These are phyloP conservation scores for Colletotrichum incanum DNA, from an alignment of 2,329 filamentous ascomycete genomes.

Conservation along the genomic window DNA sequence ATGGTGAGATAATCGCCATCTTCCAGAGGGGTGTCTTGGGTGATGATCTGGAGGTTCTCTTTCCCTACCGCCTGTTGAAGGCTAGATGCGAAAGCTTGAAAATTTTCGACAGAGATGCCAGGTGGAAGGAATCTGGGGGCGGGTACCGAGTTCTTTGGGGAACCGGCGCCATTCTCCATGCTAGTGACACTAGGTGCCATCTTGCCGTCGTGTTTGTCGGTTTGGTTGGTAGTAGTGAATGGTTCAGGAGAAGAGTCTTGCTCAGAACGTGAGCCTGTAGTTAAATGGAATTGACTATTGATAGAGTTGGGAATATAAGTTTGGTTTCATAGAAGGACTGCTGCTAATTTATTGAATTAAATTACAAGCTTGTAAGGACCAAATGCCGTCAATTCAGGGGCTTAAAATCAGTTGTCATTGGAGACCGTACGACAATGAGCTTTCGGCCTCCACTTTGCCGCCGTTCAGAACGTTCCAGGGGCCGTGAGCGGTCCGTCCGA, in stretches of 20 bases:
- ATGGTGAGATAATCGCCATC: slow-evolving; percentile 36
- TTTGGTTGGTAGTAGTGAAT: not conserved
- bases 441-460: slow-evolving; percentile 3
- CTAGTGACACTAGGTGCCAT: slow-evolving; percentile 29
- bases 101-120: slow-evolving; percentile 13
- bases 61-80: slow-evolving; percentile 25
- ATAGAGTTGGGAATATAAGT: not conserved
- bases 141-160: slow-evolving; percentile 7
- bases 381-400: not conserved
- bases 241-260: not conserved
- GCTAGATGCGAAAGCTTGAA: slow-evolving; percentile 24
- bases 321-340: not conserved
- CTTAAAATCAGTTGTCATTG: slow-evolving; percentile 10
- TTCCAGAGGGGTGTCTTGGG: slow-evolving; percentile 15
- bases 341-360: slow-evolving; percentile 16
- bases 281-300: not conserved
- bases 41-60: slow-evolving; percentile 36
- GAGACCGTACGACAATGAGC: not conserved
- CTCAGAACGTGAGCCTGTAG: not conserved
- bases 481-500: slow-evolving; percentile 7
- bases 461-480: not conserved
- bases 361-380: not conserved
- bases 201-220: not conserved
- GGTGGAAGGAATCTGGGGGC: slow-evolving; percentile 26
- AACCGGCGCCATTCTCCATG: slow-evolving; percentile 5